Evolutionary conservation across 768 basidiomycete genomes (phyloP), one percentile per base, ranked within the genome.

Genomic region (Termitomyces sp.): DNA sequence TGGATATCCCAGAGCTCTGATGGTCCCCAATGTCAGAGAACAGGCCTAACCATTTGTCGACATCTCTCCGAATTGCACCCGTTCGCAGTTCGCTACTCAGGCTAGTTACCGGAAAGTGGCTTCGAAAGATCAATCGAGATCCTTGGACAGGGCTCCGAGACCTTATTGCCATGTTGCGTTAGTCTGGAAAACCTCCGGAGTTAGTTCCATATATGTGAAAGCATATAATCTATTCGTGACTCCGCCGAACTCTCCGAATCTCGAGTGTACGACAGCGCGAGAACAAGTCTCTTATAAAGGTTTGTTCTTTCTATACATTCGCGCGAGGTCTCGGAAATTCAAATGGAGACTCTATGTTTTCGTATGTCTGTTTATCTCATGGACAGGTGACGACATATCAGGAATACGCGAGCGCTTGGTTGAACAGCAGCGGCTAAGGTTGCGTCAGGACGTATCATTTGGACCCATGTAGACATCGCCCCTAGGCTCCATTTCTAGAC

Each of bases 221-320:
- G 22, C 34, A 39, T 27, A 5, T 46, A 24, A n/a, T n/a, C 36
- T 4, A 8, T 29, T 50, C 22, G 22, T 44, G 42, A 56, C 43
- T 56, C 44, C 39, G 43, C 53, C 53, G 50, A 49, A 31, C n/a
- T 27, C 13, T 49, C 48, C 43, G 41, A 58, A 18, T 26, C n/a
- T 51, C 47, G 26, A 47, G 10, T 20, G 22, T 22, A 5, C 59
- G 63, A 64, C 63, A 64, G 63, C 63, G 63, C 61, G 61, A 36
- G 61, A 64, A 57, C 13, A 47, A 26, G n/a, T 53, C n/a, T 29
- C 29, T 55, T 41, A 29, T 0, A 39, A 22, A 51, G 22, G 22
- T 57, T 13, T 26, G 24, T 53, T 41, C 31, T 34, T 37, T 52
- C 22, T 32, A 26, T 47, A 49, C 49, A 27, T 62, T 64, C 63